Conservation (phyloP, 345 rosid genomes). For the Moricandia moricandioides region DNA sequence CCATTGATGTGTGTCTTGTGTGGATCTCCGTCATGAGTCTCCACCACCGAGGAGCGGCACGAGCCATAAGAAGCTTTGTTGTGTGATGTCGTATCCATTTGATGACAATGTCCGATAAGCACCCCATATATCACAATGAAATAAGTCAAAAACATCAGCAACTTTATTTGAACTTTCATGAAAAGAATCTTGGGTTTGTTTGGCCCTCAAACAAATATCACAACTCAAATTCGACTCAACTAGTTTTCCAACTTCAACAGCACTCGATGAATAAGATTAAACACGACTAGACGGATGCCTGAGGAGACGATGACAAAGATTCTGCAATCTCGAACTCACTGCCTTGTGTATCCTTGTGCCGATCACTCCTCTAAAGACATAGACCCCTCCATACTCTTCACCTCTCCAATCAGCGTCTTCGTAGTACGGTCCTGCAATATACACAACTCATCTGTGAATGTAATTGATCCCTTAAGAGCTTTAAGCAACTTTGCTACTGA, state of each 20-base stretch:
- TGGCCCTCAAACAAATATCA: neutral
- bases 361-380: neutral
- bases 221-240: neutral
- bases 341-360: neutral
- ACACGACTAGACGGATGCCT: neutral
- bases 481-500: neutral
- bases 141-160: neutral
- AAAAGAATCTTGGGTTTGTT: neutral
- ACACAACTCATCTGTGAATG: neutral
- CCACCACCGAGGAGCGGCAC: too few species aligned
- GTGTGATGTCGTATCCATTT: too few species aligned
- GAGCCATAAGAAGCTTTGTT: too few species aligned
- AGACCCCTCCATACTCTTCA: neutral
- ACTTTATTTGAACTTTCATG: neutral
- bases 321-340: too few species aligned
- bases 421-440: neutral
- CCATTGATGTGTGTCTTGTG: too few species aligned
- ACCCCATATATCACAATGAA: neutral
- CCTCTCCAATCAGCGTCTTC: neutral
- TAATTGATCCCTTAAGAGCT: neutral
- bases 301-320: neutral
- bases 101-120: neutral
- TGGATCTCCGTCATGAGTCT: too few species aligned
- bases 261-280: neutral
- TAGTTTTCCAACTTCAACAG: neutral